Evolutionary conservation across 202 grass and related monocot species (phyloP), one percentile per base, ranked within the genome.

Genomic region (Hordeum pubiflorum): DNA sequence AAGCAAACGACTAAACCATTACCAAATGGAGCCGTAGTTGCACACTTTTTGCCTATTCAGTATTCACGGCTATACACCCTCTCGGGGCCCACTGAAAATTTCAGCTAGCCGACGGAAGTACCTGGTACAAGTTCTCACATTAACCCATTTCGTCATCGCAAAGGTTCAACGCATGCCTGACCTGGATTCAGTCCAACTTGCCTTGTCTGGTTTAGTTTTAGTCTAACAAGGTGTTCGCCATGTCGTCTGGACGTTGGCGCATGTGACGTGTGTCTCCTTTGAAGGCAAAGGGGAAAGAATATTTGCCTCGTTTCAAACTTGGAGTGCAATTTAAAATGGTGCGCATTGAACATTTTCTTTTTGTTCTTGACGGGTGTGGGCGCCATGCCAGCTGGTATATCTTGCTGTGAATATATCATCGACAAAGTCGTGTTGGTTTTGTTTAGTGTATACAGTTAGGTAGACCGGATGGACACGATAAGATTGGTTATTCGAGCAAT

Each of bases 121-220:
- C 21, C 20, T 31, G 24, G 32, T 41, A 54, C 17, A 79, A 31
- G 22, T 36, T 21, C 46, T 3, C 26, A 0, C 34, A 50, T 75
- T 75, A 79, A 75, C 78, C 33, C 1, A 29, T 26, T 69, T 69
- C 13, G 5, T 4, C 0, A 11, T 66, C 31, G 9, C 26, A 46
- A 74, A 66, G 7, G 24, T 29, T 59, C 6, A 32, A 79, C 55
- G 31, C 2, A 11, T 37, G 14, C 63, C 66, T 29, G 7, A 4
- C 56, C 71, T 72, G 66, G 39, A 56, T 55, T n/a, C 54, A 6
- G 70, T 76, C 71, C 76, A 88, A 70, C 21, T 44, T 70, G 67
- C 55, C 21, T 17, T 70, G 67, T 6, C 4, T 43, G 33, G 63
- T 43, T 80, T 27, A 5, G 1, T 22, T 41, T 31, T 15, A 50